Base-by-base conservation (phyloP, 495 filamentous ascomycete species). In the Neurospora intermedia region DNA sequence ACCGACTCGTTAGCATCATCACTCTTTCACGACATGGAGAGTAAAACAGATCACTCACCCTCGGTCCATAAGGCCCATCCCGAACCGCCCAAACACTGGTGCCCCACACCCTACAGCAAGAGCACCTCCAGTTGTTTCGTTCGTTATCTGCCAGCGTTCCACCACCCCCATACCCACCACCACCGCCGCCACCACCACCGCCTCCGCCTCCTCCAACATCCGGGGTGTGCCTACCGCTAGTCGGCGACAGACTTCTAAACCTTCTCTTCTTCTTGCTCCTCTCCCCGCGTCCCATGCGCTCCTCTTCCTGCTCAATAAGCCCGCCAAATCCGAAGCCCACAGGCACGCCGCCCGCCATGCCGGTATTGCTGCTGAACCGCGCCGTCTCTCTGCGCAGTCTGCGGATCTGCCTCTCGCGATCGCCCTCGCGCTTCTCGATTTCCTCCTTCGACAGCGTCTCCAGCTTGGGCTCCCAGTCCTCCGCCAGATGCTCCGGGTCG, bases 361-460 rank as follows among this genome's bases (percentile, higher is more conserved):
- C 92, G 0, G 93, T 87, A 48, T 90, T 94, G 62, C 91, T 94
- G 45, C 93, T 95, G 77, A 98, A 96, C 40, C 95, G 85, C 1
- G 96, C 96, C 11, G 95, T 98, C 81, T 99, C 96, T 77, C 96
- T 86, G 69, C 96, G 88, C 59, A 98, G 80, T 69, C 96, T 87
- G 40, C 96, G 83, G 43, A 97, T 91, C 83, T 98, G 94, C 40
- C 96, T 83, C 80, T 98, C 96, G 35, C 96, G 89, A 78, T 98
- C 96, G 70, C 93, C 94, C 81, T 99, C 96, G 40, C 96, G 88
- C 82, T 97, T 96, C 82, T 99, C 96, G 69, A 99, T 98, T 81
- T 99, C 96, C 77, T 98, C 96, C 78, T 97, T 96, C 4, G 90
- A 92, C 15, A 99, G 83, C 0, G 88, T 88, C 80, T 98, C 96